Conservation (phyloP, 2,329 filamentous ascomycete species). For the Hypoxylon sp. region DNA sequence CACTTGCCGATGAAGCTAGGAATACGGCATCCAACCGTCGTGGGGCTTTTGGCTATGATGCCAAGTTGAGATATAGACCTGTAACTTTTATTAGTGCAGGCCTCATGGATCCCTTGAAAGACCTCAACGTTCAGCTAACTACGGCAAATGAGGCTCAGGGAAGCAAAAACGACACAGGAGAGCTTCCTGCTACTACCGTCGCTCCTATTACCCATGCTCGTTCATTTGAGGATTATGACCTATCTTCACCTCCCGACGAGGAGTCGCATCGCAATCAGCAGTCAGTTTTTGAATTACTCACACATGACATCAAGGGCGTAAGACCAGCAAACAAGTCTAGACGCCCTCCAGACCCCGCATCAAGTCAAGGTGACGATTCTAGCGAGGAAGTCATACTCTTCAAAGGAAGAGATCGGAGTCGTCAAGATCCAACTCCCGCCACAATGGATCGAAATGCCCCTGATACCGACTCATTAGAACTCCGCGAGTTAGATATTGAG, state of each 20-base stretch:
- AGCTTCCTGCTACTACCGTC: background rate
- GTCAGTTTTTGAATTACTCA: conserved; percentile 1
- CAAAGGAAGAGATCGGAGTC: conserved; percentile 64
- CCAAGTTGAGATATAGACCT: conserved; percentile 64
- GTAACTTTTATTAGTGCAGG: conserved; percentile 70
- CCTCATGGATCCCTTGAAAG: conserved; percentile 64
- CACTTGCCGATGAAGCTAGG: conserved; percentile 65
- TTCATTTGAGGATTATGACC: conserved; percentile 1
- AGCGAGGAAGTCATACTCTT: conserved; percentile 83
- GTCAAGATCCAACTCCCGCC: conserved; percentile 37
- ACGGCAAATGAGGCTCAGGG: conserved; percentile 15
- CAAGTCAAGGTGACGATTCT: conserved; percentile 64
- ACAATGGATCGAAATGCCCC: conserved; percentile 11
- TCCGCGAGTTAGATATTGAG: conserved; percentile 55
- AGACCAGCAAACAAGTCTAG: conserved; percentile 36
- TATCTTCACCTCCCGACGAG: conserved; percentile 5
- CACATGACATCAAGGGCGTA: conserved; percentile 49
- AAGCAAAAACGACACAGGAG: background rate
- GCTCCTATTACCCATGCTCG: background rate
- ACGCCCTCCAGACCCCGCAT: conserved; percentile 36
- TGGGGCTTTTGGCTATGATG: conserved; percentile 57
- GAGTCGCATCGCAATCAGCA: background rate
- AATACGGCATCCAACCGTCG: conserved; percentile 64
- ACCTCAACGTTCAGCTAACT: conserved; percentile 53
- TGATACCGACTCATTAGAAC: conserved; percentile 29